A percentile compares a stretch with the other conserved stretches of the same genome.
These are phyloP conservation scores for Dalbergia cochinchinensis DNA, from an alignment of 306 rosid genomes.

Conservation along the genomic window DNA sequence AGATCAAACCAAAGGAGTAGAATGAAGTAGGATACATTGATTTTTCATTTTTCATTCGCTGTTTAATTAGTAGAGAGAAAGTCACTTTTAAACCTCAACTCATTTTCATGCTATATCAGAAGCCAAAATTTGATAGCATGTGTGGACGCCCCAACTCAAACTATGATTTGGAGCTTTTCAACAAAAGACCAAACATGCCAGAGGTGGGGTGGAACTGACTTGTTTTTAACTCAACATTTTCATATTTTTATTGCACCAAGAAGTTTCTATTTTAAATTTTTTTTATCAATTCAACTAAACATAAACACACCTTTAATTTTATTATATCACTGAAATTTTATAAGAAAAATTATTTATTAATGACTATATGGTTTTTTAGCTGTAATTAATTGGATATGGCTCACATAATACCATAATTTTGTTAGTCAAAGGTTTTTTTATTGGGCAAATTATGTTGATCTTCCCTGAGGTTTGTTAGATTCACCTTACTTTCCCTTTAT, in stretches of 20 bases:
- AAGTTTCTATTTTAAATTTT: neutral
- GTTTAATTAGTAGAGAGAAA: neutral
- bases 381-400: neutral
- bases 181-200: too few species aligned
- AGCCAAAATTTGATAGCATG: neutral
- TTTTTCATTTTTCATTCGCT: neutral
- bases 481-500: too few species aligned
- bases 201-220: neutral
- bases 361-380: neutral
- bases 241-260: neutral
- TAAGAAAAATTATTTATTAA: neutral
- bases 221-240: neutral
- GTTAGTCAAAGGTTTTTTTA: neutral
- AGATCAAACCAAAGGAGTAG: neutral
- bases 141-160: too few species aligned
- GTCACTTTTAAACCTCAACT: neutral
- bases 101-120: neutral
- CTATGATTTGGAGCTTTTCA: too few species aligned
- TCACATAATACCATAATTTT: neutral
- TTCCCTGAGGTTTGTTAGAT: too few species aligned
- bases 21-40: neutral
- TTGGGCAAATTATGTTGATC: too few species aligned
- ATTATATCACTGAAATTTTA: neutral
- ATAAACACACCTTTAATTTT: neutral
- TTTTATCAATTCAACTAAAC: slow-evolving; percentile 6